Evolutionary conservation across 441 rosid species (phyloP), one percentile per base, ranked within the genome.

Genomic region (Euphorbia celastroides): DNA sequence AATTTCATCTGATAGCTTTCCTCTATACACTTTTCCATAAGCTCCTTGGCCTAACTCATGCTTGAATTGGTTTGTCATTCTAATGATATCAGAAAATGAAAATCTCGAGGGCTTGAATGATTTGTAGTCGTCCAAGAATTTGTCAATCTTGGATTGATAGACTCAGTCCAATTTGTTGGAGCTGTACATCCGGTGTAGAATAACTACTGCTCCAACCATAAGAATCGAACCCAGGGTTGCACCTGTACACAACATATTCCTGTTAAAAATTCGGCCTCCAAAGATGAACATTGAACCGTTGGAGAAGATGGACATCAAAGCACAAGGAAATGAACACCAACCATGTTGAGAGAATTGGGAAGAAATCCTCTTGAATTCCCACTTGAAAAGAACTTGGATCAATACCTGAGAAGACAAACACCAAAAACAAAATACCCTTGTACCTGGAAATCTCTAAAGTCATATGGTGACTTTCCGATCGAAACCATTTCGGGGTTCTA

Each of bases 11-110:
- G 63, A 34, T 19, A 60, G 44, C 44, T 32, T 60, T 32, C 48
- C 9, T 9, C 44, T 60, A 11, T 50, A 17, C 55, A 50, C 55
- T 2, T 19, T 50, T 50, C 55, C 55, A 19, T 50, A 50, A 50
- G 63, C 63, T 31, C 63, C 63, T 60, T 60, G 14, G 27, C 63
- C 63, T 32, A 60, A 34, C 36, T 34, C 25, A 7, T 60, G 46
- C 13, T 34, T 32, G 62, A 58, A 58, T 30, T 58, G 63, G 25
- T 59, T 32, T 6, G 63, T 59, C 42, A 59, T 60, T 25, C 64
- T 34, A 25, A 34, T 60, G 13, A 60, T 60, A 60, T 60, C 28
- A 36, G 25, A 42, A 60, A 28, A 58, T n/a, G 42, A 58, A 58
- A 28, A 58, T 58, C 42, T 58, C 5, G 42, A 16, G 5, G 62